A percentile compares a stretch with the other conserved stretches of the same genome.
Conservation (phyloP, 2,329 filamentous ascomycete genomes). For the Penicillium expansum region DNA sequence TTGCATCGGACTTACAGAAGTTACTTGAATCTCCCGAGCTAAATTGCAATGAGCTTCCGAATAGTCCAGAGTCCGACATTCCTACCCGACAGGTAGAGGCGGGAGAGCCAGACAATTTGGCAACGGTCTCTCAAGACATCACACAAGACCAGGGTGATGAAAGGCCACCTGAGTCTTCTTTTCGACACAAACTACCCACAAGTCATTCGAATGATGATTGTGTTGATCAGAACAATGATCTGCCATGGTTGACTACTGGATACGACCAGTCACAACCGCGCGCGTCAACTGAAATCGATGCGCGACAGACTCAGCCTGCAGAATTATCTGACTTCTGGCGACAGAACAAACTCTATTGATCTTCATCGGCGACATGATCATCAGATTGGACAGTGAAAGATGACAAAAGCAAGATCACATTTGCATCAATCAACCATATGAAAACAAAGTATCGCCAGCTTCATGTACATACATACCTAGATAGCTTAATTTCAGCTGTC, state of each 20-base stretch:
- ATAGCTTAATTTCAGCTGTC: not conserved
- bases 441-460: not conserved
- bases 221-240: not conserved
- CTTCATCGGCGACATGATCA: slow-evolving; percentile 1
- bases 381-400: slow-evolving; percentile 5
- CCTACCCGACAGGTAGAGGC: not conserved
- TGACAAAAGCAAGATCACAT: not conserved
- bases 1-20: not conserved
- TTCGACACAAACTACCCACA: not conserved
- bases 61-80: not conserved
- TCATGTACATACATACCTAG: not conserved
- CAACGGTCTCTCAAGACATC: not conserved
- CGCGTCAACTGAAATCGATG: not conserved
- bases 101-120: not conserved
- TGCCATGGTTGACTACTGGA: not conserved
- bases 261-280: not conserved
- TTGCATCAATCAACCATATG: not conserved
- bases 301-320: not conserved
- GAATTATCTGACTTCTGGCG: slow-evolving; percentile 20
- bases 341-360: slow-evolving; percentile 28
- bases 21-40: not conserved
- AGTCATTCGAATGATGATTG: not conserved
- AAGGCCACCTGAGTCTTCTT: not conserved
- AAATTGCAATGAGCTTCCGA: not conserved
- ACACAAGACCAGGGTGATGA: not conserved